These are phyloP conservation scores for Oryza meridionalis DNA, from an alignment of 176 grass and related monocot genomes.

Conservation along the genomic window DNA sequence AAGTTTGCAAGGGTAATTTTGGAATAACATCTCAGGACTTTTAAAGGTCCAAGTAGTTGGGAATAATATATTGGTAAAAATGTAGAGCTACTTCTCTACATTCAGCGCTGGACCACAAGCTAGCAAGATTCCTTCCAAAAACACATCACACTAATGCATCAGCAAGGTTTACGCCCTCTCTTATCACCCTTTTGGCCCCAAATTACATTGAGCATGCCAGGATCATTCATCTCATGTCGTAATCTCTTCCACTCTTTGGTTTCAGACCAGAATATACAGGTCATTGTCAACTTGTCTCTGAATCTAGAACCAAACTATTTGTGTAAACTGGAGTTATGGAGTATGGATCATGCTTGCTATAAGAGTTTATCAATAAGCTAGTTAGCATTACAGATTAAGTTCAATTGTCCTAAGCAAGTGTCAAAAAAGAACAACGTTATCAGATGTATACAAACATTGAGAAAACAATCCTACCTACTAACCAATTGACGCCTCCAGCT, in stretches of 20 bases:
- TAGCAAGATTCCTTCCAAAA: conserved; percentile 27
- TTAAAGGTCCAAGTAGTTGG: not conserved
- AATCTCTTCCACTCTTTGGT: not conserved
- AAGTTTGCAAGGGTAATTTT: not conserved
- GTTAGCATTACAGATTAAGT: conserved; percentile 5
- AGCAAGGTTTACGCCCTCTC: conserved; percentile 6
- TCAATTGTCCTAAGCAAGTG: conserved; percentile 10
- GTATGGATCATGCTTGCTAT: not conserved
- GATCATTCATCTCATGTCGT: not conserved
- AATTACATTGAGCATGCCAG: not conserved
- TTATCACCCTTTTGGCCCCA: conserved; percentile 9
- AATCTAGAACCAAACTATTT: conserved; percentile 32
- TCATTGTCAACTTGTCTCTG: not conserved
- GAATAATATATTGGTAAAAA: not conserved
- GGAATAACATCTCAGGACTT: not conserved
- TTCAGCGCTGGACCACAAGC: conserved; percentile 20
- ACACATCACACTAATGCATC: conserved; percentile 15
- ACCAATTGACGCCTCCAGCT: conserved; percentile 98
- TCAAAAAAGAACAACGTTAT: conserved; percentile 11
- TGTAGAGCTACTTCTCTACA: conserved; percentile 21
- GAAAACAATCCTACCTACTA: conserved; percentile 86
- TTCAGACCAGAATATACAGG: conserved; percentile 25
- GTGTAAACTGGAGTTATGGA: conserved; percentile 19
- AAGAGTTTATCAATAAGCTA: conserved; percentile 21
- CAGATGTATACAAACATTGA: conserved; percentile 17